Percentiles rank a stretch among this genome's conserved stretches.
These are phyloP conservation scores for Xerophyta viscosa DNA, from an alignment of 106 monocot genomes.

Conservation along the genomic window DNA sequence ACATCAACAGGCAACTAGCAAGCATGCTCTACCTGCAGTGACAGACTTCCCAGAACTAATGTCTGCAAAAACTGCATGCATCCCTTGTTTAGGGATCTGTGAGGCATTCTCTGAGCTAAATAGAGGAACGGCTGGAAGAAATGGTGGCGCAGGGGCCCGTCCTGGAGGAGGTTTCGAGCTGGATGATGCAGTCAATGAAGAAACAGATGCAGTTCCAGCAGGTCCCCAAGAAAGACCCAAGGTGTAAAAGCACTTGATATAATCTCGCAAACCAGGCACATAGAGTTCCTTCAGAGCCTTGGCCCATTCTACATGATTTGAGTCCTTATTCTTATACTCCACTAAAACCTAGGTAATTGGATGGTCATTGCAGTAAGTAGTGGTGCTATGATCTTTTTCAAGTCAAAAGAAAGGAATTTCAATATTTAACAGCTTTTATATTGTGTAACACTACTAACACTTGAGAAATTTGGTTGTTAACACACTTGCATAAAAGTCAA, in stretches of 20 bases:
- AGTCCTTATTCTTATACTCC: constrained; percentile 78
- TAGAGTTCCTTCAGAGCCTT: constrained; percentile 95
- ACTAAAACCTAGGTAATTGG: constrained; percentile 84
- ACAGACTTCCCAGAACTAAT: constrained; percentile 65
- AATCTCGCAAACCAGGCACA: constrained; percentile 80
- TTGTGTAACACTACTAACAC: too few species aligned
- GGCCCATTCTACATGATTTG: constrained; percentile 87
- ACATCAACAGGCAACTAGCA: too few species aligned
- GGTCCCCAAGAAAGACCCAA: constrained; percentile 74
- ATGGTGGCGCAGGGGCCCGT: constrained; percentile 38
- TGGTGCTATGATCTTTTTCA: too few species aligned
- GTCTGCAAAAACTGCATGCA: constrained; percentile 84
- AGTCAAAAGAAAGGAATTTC: too few species aligned
- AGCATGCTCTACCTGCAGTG: constrained; percentile 45
- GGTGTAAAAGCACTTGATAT: constrained; percentile 80
- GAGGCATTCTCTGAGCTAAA: constrained; percentile 24
- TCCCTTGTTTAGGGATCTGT: constrained; percentile 54
- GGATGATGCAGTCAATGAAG: constrained; percentile 17
- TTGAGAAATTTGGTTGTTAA: too few species aligned
- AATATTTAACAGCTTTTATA: too few species aligned
- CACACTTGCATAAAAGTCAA: too few species aligned
- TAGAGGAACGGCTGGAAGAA: constrained; percentile 40
- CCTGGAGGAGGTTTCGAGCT: constrained; percentile 15
- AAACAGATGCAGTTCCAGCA: constrained; percentile 19
- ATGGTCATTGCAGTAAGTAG: too few species aligned